Evolutionary conservation across 768 basidiomycete species (phyloP), one percentile per base, ranked within the genome.

Genomic region (Lactifluus subvellereus): DNA sequence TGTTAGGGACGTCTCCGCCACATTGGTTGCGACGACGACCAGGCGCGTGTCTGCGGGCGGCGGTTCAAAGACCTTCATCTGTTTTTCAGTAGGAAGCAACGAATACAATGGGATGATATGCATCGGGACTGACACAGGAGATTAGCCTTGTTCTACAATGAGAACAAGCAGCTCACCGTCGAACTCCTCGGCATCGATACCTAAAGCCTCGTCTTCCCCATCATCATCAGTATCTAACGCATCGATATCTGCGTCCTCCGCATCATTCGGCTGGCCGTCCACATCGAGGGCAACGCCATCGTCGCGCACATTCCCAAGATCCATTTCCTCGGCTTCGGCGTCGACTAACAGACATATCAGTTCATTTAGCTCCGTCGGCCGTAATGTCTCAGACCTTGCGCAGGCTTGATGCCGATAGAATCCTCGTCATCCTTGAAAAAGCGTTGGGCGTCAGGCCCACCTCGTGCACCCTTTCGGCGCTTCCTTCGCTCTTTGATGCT

Each of bases 1-100:
- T 0, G 96, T 98, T 37, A 98, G 78, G 7, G 96, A 97, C 0
- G 96, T 98, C 73, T 98, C 96, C 1, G 96, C 96, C 32, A 98
- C 89, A 72, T 98, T 98, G 1, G 96, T 98, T 2, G 96, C 85
- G 6, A 99, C 87, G 16, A 98, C 93, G 14, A 98, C 94, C 4
- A 99, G 80, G 40, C 97, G 89, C 62, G 79, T 77, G 6, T 87
- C 90, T 5, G 78, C 74, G 0, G 97, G 97, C 13, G 95, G 93
- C 1, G 87, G 78, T 62, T 86, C 77, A 71, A 99, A 99, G 2
- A 98, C 95, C 20, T 80, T 81, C 89, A 98, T 94, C 71, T 99
- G 97, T 72, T 93, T 91, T 59, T 98, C 94, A 62, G 88, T 93
- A 1, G 97, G 81, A 3, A 98, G 77, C 4, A 98, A 79, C 4